These are phyloP conservation scores for Akanthomyces uredinophilus DNA, from an alignment of 2,329 filamentous ascomycete species.

Conservation along the genomic window DNA sequence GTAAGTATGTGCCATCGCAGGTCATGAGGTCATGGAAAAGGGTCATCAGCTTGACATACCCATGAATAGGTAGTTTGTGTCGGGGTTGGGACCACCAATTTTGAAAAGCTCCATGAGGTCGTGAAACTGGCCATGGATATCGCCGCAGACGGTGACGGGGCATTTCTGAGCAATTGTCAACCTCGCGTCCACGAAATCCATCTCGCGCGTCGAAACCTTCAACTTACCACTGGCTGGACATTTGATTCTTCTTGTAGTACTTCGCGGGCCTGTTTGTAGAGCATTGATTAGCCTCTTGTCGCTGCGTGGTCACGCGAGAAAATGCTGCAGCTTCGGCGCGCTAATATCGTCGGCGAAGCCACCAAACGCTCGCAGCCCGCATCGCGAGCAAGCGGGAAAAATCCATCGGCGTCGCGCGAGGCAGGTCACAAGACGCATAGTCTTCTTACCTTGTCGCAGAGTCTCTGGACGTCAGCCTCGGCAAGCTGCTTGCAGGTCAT, in stretches of 20 bases:
- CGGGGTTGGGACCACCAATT: constrained; percentile 93
- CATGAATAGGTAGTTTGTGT: constrained; percentile 97
- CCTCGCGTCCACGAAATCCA: neutral
- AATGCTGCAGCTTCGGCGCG: constrained; percentile 15
- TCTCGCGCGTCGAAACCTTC: neutral
- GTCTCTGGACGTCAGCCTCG: constrained; percentile 88
- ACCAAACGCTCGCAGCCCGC: constrained; percentile 1
- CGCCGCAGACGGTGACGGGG: constrained; percentile 95
- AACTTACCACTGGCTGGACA: constrained; percentile 90
- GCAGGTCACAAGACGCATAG: neutral
- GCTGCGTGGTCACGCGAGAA: constrained; percentile 28
- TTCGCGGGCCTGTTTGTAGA: constrained; percentile 68
- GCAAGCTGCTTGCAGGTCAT: constrained; percentile 98
- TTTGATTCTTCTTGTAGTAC: constrained; percentile 97
- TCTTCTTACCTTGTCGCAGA: constrained; percentile 84
- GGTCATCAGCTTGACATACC: constrained; percentile 46
- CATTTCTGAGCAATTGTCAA: constrained; percentile 64
- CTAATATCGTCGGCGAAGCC: constrained; percentile 15
- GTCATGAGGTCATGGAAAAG: neutral
- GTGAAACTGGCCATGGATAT: constrained; percentile 99
- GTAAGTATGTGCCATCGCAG: neutral
- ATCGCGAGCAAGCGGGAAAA: neutral
- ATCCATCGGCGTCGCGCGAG: neutral
- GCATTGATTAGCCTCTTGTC: constrained; percentile 8
- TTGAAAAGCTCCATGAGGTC: constrained; percentile 99